Evolutionary conservation across 2,329 filamentous ascomycete genomes (phyloP), one percentile per base, ranked within the genome.

Genomic region (Gnomoniopsis smithogilvyi): DNA sequence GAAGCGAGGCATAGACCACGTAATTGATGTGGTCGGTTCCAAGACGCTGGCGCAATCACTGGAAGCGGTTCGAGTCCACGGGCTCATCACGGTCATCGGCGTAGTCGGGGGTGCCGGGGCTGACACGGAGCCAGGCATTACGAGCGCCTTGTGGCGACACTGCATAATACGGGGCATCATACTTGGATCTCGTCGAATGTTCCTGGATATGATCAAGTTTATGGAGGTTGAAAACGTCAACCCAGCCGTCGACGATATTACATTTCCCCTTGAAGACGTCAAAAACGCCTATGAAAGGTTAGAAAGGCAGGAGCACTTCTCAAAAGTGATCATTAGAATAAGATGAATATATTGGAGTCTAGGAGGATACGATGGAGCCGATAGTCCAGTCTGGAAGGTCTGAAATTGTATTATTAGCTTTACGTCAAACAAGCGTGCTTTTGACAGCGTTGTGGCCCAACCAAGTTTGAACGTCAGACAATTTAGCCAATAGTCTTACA

Each of bases 1-100:
- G 1, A 75, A 75, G 2, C 66, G 65, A 2, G 88, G 88, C 14
- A 81, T 88, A 8, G 80, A 89, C 65, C 77, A 86, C 61, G 74
- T 90, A 43, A 67, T 89, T 43, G 88, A 91, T 65, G 81, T 89
- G n/a, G 87, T 84, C 14, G 87, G 87, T 0, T 76, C 83, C 0
- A 78, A 76, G n/a, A 89, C 86, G 0, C 77, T 90, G 63, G 65
- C 73, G 3, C 78, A 87, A 67, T 80, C 77, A 2, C 71, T 88
- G 45, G 79, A 79, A 63, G 80, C 80, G 1, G 72, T 85, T 0
- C 64, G 68, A 0, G 56, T 66, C 0, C 69, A 73, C 15, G 75
- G 75, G 0, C n/a, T 73, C 4, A 61, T 78, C 22, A 60, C 63
- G 2, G 45, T 73, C 2, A 63, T 70, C 12, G 74, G 74, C 0